Evolutionary conservation across 805 yeast genomes (phyloP).

Genomic region (Saturnispora kantuleensis): DNA sequence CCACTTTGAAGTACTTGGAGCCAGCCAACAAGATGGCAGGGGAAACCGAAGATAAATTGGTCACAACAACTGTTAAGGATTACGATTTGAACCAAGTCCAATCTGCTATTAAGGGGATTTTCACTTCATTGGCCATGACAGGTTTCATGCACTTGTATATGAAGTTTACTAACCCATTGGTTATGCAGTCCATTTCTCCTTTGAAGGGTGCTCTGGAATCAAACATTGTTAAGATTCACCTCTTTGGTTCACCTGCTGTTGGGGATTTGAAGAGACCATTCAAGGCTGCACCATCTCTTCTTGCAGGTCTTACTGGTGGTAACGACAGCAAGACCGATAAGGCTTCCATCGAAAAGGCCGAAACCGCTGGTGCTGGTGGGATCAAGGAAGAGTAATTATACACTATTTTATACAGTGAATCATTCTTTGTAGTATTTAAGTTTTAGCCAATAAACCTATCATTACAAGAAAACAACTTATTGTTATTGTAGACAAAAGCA

Average conservation of each 20-base stretch:
- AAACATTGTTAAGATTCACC: conserved; percentile 83
- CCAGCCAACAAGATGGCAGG: conserved; percentile 77
- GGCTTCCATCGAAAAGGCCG: conserved; percentile 77
- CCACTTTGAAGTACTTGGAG: conserved; percentile 84
- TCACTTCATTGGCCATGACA: conserved; percentile 92
- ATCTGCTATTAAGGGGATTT: conserved; percentile 67
- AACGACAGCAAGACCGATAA: conserved; percentile 70
- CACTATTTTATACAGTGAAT: background rate
- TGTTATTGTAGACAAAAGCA: conserved; percentile 42
- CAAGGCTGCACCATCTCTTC: conserved; percentile 67
- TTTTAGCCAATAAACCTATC: conserved; percentile 38
- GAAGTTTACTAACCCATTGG: conserved; percentile 94
- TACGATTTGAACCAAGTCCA: conserved; percentile 87
- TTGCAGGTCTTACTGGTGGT: conserved; percentile 39
- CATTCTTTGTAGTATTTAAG: conserved; percentile 20
- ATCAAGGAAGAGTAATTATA: conserved; percentile 64
- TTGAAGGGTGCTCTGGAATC: conserved; percentile 83
- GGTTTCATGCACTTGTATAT: conserved; percentile 95
- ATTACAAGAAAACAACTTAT: conserved; percentile 40
- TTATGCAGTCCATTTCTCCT: conserved; percentile 89
- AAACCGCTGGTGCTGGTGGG: conserved; percentile 79
- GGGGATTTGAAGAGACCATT: conserved; percentile 97
- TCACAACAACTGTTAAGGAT: conserved; percentile 87
- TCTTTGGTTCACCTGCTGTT: conserved; percentile 69
- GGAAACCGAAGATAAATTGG: conserved; percentile 59